phyloP scores from a whole-genome alignment of 2,329 filamentous ascomycete genomes.

The Trichoderma sp. region DNA sequence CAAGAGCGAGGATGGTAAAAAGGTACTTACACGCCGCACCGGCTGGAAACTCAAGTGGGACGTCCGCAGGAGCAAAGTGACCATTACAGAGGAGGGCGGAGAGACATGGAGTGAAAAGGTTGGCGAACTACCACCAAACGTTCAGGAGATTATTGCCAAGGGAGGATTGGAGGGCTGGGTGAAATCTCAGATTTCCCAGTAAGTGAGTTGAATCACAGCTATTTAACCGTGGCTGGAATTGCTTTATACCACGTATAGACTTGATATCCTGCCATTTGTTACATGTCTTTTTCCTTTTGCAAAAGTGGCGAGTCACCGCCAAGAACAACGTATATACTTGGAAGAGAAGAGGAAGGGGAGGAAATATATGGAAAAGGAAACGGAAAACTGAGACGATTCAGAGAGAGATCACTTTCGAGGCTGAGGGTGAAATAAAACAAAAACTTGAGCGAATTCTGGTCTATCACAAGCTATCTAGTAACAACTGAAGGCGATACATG shows the following conservation, averaged over 20 bases:
- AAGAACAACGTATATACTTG: not conserved
- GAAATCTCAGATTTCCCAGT: not conserved
- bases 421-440: not conserved
- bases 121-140: constrained; percentile 78
- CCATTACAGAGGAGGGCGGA: constrained; percentile 69
- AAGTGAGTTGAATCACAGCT: not conserved
- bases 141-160: constrained; percentile 77
- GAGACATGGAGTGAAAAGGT: constrained; percentile 77
- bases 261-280: not conserved
- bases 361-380: not conserved
- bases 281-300: not conserved
- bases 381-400: not conserved
- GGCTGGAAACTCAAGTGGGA: constrained; percentile 87
- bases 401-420: not conserved
- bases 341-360: not conserved
- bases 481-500: not conserved
- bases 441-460: not conserved
- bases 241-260: not conserved
- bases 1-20: constrained; percentile 44
- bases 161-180: constrained; percentile 50
- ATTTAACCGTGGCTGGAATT: not conserved
- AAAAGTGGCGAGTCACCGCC: not conserved
- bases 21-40: constrained; percentile 68
- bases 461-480: not conserved
- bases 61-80: constrained; percentile 68